These are phyloP conservation scores for Didymella sp. DNA, from an alignment of 2,329 filamentous ascomycete genomes.

Conservation along the genomic window DNA sequence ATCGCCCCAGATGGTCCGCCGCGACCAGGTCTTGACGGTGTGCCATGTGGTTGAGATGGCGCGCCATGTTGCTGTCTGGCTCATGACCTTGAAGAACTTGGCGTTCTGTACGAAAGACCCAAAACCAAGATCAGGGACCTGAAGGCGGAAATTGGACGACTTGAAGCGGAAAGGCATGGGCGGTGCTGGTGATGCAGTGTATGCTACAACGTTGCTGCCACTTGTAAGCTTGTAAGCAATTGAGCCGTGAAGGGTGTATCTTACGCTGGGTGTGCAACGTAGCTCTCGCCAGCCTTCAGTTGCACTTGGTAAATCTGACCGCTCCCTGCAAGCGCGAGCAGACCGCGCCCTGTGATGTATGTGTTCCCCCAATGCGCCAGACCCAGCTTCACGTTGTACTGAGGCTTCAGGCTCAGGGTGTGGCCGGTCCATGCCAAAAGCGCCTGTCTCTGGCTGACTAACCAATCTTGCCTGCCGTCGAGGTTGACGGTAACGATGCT, in stretches of 20 bases:
- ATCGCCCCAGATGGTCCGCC: conserved; percentile 91
- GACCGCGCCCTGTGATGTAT: conserved; percentile 82
- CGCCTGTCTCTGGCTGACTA: conserved; percentile 84
- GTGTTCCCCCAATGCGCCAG: conserved; percentile 92
- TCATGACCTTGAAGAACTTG: conserved; percentile 76
- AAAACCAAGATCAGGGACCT: conserved; percentile 74
- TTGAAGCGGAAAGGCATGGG: conserved; percentile 89
- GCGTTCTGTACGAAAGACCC: conserved; percentile 70
- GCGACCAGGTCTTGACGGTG: conserved; percentile 74
- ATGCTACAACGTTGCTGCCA: conserved; percentile 82
- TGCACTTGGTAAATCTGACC: conserved; percentile 90
- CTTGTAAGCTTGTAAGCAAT: conserved; percentile 7
- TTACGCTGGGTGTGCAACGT: conserved; percentile 78
- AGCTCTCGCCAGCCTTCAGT: conserved; percentile 82
- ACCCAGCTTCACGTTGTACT: conserved; percentile 75
- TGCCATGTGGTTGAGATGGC: conserved; percentile 69
- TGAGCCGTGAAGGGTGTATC: not conserved
- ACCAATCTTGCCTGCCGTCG: conserved; percentile 95
- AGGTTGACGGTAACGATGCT: conserved; percentile 88
- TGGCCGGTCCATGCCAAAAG: conserved; percentile 97
- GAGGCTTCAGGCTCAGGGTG: conserved; percentile 77
- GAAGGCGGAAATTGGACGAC: conserved; percentile 74
- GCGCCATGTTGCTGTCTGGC: conserved; percentile 76
- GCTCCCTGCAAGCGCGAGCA: conserved; percentile 82
- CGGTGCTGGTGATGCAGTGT: conserved; percentile 74